Evolutionary conservation across 129 eudicot species (phyloP).

Genomic region (Centaurea solstitialis): DNA sequence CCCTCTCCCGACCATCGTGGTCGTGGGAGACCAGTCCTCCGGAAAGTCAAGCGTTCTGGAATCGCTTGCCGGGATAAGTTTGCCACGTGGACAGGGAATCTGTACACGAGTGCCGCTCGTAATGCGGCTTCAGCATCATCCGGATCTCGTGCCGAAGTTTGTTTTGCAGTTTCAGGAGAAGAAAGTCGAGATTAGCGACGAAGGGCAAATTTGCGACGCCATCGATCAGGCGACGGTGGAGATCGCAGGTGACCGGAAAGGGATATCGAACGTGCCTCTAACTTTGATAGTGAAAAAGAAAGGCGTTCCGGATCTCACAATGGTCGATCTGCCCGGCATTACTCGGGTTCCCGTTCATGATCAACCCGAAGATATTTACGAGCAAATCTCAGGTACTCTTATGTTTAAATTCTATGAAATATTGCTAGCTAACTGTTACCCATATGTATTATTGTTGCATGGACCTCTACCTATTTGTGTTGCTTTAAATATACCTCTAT

Average conservation of each 20-base stretch:
- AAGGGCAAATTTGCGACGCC: not conserved
- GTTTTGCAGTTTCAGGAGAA: constrained; percentile 12
- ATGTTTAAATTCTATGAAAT: not conserved
- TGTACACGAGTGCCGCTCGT: constrained; percentile 30
- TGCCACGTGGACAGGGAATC: constrained; percentile 33
- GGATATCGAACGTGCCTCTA: not conserved
- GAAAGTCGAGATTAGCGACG: not conserved
- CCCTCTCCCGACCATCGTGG: constrained; percentile 40
- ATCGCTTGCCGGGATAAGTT: constrained; percentile 34
- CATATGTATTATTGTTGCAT: too few relatives aligned
- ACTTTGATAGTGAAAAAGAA: constrained; percentile 1
- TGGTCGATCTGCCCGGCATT: constrained; percentile 5
- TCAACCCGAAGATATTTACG: constrained; percentile 2
- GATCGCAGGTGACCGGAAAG: not conserved
- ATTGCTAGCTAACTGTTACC: too few relatives aligned
- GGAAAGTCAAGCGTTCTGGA: constrained; percentile 38
- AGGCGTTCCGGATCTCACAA: constrained; percentile 7
- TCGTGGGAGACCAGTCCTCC: constrained; percentile 38
- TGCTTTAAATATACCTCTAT: too few relatives aligned
- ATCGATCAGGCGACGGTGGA: not conserved
- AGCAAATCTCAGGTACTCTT: constrained; percentile 1
- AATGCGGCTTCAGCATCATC: constrained; percentile 10
- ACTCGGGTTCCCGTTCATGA: not conserved
- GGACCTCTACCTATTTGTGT: too few relatives aligned
- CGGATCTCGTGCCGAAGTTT: not conserved